Base-by-base conservation (phyloP, 768 basidiomycete species). In the Steccherinum ochraceum region DNA sequence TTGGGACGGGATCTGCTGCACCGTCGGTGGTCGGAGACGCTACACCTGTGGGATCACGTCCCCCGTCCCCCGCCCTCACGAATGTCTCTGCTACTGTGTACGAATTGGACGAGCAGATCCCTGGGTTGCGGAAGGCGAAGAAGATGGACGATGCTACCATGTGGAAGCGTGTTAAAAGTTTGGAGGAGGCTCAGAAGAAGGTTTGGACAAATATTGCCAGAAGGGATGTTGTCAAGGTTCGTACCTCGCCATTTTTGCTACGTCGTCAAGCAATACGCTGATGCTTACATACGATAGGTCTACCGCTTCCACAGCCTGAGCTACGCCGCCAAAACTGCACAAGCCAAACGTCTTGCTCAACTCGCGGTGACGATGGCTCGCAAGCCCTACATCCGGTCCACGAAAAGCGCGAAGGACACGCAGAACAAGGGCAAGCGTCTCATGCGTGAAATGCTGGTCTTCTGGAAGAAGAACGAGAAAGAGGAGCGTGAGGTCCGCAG, bases 391-490 rank as follows among this genome's bases (percentile, higher is more conserved):
- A 78, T 75, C 7, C 82, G 82, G 60, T 84, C 87, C 1, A 77
- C 84, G 12, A 93, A 90, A 64, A 78, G 81, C 3, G 77, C 74
- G 52, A 95, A 93, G 67, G 92, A 93, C 55, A 72, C 81, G 2
- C 90, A 93, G 64, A 81, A 81, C 18, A 91, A 92, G 63, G 85
- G 84, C 20, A 93, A 89, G 65, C 80, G 89, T 39, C 72, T 94
- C 35, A 91, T 92, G 88, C 83, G 93, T 24, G 93, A 97, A 73
- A 93, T 97, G 88, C 82, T 94, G 54, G 82, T 93, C 18, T 93
- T 94, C 69, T 96, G 93, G 93, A 94, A 90, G 72, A 93, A 93
- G 69, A 97, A 96, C 57, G 95, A 98, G 69, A 93, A 93, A 61
- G 93, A 95, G 66, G 95, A 97, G 69, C 75, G 92, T 43, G 93